Evolutionary conservation across 179 eudicot species (phyloP), one percentile per base, ranked within the genome.

Genomic region (Beta macrorhiza): DNA sequence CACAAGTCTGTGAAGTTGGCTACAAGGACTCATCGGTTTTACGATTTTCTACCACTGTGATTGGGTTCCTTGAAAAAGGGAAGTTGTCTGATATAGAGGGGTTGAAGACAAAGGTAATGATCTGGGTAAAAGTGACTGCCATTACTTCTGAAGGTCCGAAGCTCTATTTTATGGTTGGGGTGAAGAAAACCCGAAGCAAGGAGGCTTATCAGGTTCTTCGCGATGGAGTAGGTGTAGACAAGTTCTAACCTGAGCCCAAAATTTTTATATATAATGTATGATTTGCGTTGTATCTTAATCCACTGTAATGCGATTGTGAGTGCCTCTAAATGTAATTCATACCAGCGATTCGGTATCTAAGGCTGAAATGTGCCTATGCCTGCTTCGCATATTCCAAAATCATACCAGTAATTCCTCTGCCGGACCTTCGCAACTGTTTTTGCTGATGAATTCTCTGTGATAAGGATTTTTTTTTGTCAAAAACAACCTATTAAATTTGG

Each of bases 81-180:
- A 95, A 91, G 87, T 85, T 95, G 53, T 84, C 87, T n/a, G 98
- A 93, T 57, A 87, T 95, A 57, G 98, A 95, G 78, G 99, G 99
- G 65, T 84, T 95, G 56, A 95, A 95, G 83, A 95, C 98, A 2
- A 95, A 95, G 84, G 90, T 92, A 84, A 79, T 93, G 87, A 86
- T 95, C 10, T 95, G 99, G 99, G 91, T 89, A 1, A 92, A 93
- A 83, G 98, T 95, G 29, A 90, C 91, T 4, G 67, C 89, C 69
- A 95, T 95, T 62, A 83, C 93, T 4, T 80, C 89, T 68, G 97
- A 95, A 22, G 91, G 90, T 42, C 84, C 93, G 9, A 93, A 93
- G 93, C 76, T 95, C 74, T 77, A 90, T 79, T 88, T 95, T 85
- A 80, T 92, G 7, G 97, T 93, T 49, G 98, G 97, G 67, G 81